Percentiles rank a stretch among this genome's conserved stretches.
phyloP scores from a whole-genome alignment of 192 early-diverging fungal species.

The Funneliformis mosseae region DNA sequence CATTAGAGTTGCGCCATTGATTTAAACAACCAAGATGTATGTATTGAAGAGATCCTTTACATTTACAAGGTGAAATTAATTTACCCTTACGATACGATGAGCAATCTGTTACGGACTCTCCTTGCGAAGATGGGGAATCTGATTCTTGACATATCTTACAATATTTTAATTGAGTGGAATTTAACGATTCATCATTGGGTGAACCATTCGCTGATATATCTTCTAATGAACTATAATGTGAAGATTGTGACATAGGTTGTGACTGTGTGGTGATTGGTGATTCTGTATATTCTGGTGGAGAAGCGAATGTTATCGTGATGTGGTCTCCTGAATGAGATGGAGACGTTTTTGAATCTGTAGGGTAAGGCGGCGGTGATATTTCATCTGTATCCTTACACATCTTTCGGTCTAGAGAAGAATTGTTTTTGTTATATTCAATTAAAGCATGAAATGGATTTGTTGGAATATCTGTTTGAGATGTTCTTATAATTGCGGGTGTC shows the following conservation, averaged over 20 bases:
- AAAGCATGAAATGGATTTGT: too few species aligned
- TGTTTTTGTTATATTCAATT: too few species aligned
- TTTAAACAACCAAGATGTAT: constrained; percentile 25
- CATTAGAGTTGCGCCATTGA: constrained; percentile 6
- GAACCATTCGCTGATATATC: neutral
- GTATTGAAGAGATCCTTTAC: constrained; percentile 31
- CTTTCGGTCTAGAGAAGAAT: too few species aligned
- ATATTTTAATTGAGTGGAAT: neutral
- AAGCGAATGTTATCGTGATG: neutral
- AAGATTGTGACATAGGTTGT: neutral
- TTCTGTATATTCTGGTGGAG: neutral
- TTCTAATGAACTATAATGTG: neutral
- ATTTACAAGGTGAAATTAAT: constrained; percentile 29
- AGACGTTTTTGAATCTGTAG: neutral
- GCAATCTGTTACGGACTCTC: neutral
- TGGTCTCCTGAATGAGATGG: neutral
- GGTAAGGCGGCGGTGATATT: neutral
- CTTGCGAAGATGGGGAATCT: neutral
- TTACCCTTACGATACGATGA: neutral
- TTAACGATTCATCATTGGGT: neutral
- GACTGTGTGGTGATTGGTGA: neutral
- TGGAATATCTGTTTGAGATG: too few species aligned
- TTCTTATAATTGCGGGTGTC: too few species aligned
- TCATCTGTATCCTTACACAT: neutral
- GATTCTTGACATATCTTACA: constrained; percentile 32